These are phyloP conservation scores for Ogataea saltuana DNA, from an alignment of 805 yeast species.

Conservation along the genomic window DNA sequence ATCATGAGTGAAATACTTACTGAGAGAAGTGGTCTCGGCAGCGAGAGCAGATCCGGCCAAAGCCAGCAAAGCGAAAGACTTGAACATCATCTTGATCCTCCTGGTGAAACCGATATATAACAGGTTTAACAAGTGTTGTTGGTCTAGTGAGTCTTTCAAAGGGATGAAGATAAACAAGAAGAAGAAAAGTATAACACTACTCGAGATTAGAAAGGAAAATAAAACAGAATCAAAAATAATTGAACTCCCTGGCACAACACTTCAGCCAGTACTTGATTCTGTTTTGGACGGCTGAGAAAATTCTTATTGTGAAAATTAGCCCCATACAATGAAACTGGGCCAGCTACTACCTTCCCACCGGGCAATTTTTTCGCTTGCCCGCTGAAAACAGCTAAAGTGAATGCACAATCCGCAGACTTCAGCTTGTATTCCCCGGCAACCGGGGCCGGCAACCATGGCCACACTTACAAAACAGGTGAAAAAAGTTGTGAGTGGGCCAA, in stretches of 20 bases:
- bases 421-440: slow-evolving; percentile 1
- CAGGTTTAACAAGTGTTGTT: slow-evolving; percentile 2
- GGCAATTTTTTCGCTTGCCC: slow-evolving; percentile 6
- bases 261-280: slow-evolving; percentile 5
- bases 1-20: slow-evolving; percentile 32
- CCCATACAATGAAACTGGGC: slow-evolving; percentile 11
- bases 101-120: slow-evolving; percentile 1
- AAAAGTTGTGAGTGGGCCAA: neutral
- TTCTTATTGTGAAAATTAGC: slow-evolving; percentile 1
- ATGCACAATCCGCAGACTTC: neutral
- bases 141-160: neutral
- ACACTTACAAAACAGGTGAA: neutral
- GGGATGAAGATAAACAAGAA: slow-evolving; percentile 1
- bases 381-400: neutral
- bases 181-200: slow-evolving; percentile 12
- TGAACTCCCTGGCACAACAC: slow-evolving; percentile 4
- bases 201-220: slow-evolving; percentile 10
- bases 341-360: slow-evolving; percentile 5
- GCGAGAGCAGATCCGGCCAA: slow-evolving; percentile 49
- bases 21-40: slow-evolving; percentile 38
- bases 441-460: slow-evolving; percentile 2
- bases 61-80: slow-evolving; percentile 49
- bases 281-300: slow-evolving; percentile 1
- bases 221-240: slow-evolving; percentile 11
- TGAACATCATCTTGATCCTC: slow-evolving; percentile 51